A percentile compares a stretch with the other conserved stretches of the same genome.
phyloP scores from a whole-genome alignment of 2,329 filamentous ascomycete genomes.

The Didymella lethalis region DNA sequence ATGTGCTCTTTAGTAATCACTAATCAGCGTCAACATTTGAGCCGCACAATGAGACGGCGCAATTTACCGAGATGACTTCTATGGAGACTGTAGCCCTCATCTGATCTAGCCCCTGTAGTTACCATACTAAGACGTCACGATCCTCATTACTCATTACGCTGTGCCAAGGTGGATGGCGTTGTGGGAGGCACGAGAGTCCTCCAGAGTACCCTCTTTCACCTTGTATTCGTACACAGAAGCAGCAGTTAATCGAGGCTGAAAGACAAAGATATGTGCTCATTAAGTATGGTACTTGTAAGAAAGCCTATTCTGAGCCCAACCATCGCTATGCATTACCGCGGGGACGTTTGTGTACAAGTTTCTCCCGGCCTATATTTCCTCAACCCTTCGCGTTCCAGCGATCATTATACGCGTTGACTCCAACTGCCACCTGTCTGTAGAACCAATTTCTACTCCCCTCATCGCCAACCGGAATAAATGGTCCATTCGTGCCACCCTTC shows the following conservation, averaged over 20 bases:
- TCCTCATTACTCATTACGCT: too few species aligned
- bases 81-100: too few species aligned
- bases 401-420: constrained; percentile 73
- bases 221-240: not conserved
- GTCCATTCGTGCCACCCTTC: constrained; percentile 89
- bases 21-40: too few species aligned
- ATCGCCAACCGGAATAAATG: constrained; percentile 92
- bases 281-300: constrained; percentile 2
- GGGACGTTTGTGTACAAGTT: not conserved
- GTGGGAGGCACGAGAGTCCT: too few species aligned
- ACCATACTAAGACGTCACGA: too few species aligned
- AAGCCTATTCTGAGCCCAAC: not conserved
- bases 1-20: too few species aligned
- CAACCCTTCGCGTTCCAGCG: constrained; percentile 69
- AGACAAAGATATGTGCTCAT: constrained; percentile 12
- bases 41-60: too few species aligned
- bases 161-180: too few species aligned
- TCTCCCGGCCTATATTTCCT: not conserved
- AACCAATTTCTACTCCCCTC: constrained; percentile 76
- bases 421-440: constrained; percentile 70
- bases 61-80: too few species aligned
- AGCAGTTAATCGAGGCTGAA: too few species aligned
- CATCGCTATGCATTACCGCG: constrained; percentile 15
- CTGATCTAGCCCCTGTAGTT: too few species aligned
- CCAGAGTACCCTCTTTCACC: too few species aligned